These are phyloP conservation scores for Phyllosticta citrichinensis DNA, from an alignment of 2,329 filamentous ascomycete genomes.

Conservation along the genomic window DNA sequence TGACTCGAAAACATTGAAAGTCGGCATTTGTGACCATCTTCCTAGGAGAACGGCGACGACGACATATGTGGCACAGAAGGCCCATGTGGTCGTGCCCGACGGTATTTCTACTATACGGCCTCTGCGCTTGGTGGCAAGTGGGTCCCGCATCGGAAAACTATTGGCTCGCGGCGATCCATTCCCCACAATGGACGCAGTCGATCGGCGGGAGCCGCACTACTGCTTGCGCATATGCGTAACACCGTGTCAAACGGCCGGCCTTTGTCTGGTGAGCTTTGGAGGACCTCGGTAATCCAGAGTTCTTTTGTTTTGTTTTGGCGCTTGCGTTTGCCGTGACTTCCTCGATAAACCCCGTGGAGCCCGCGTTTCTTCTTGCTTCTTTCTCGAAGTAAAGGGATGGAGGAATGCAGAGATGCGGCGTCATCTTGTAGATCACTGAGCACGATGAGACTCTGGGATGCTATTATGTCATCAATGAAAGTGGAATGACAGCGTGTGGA, in stretches of 20 bases:
- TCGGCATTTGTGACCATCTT: neutral
- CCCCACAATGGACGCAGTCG: neutral
- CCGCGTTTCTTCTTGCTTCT: neutral
- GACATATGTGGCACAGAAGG: neutral
- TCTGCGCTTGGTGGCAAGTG: neutral
- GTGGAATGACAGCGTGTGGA: neutral
- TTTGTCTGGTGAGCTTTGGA: neutral
- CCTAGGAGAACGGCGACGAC: no score
- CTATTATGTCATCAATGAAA: neutral
- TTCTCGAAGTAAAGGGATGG: neutral
- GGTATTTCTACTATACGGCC: neutral
- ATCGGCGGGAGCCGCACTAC: neutral
- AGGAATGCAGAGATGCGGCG: neutral
- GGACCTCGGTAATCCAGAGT: neutral
- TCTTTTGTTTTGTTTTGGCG: neutral
- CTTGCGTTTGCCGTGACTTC: neutral
- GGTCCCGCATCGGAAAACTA: neutral
- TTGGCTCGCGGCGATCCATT: neutral
- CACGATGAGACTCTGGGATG: neutral
- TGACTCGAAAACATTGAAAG: neutral
- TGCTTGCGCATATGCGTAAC: neutral
- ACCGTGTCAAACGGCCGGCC: neutral
- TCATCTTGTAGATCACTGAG: neutral
- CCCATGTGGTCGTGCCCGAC: neutral
- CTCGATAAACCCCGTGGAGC: neutral